Evolutionary conservation across 306 rosid species (phyloP).

Genomic region (Vigna reflexopilosa): DNA sequence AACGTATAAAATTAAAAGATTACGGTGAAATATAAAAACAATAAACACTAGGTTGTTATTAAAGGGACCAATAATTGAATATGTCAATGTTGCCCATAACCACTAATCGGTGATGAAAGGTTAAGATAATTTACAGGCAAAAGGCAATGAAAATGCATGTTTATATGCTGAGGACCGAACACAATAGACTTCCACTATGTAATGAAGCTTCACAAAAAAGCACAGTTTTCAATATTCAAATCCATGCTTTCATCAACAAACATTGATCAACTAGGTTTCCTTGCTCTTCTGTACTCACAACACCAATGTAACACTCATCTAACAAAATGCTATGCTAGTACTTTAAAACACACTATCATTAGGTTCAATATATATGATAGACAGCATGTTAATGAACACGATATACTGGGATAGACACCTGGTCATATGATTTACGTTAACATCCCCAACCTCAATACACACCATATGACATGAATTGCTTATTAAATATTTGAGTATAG

Average conservation of each 20-base stretch:
- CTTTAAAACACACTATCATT: constrained; percentile 41
- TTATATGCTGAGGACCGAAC: not conserved
- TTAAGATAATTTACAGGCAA: not conserved
- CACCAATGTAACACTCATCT: constrained; percentile 29
- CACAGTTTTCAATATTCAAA: constrained; percentile 35
- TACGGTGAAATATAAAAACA: constrained; percentile 13
- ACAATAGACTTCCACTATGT: not conserved
- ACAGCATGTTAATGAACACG: constrained; percentile 26
- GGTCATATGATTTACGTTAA: constrained; percentile 38
- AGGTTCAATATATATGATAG: constrained; percentile 33
- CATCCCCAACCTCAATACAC: constrained; percentile 35
- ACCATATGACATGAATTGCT: constrained; percentile 47
- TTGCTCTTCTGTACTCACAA: constrained; percentile 5
- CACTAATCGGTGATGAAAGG: not conserved
- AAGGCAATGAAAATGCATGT: not conserved
- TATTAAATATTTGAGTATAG: constrained; percentile 43
- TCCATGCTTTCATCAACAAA: constrained; percentile 17
- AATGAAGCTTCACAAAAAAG: constrained; percentile 21
- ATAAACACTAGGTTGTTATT: not conserved
- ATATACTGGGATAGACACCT: constrained; percentile 36
- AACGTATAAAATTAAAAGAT: constrained; percentile 11
- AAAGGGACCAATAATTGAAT: constrained; percentile 2
- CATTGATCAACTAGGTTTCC: not conserved
- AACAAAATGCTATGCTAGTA: constrained; percentile 26
- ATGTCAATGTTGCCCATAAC: constrained; percentile 21